A percentile compares a stretch with the other conserved stretches of the same genome.
Evolutionary conservation across 768 basidiomycete species (phyloP).

Genomic region (Lactarius hatsudake): DNA sequence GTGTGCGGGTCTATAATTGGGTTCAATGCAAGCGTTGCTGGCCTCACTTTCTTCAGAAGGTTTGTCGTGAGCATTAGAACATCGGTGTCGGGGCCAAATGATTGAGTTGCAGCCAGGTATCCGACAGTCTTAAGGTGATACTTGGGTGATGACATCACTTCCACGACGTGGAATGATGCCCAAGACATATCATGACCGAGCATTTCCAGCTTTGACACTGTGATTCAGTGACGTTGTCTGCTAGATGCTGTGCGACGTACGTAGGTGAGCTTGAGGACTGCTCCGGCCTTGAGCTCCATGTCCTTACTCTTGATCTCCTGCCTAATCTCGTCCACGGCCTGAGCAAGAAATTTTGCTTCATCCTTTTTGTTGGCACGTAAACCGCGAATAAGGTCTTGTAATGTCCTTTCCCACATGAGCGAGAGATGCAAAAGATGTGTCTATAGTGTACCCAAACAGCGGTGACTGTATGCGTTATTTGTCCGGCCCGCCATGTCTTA

Average conservation of each 20-base stretch:
- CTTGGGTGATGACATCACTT: slow-evolving; percentile 94
- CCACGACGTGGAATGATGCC: slow-evolving; percentile 96
- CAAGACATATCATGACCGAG: slow-evolving; percentile 91
- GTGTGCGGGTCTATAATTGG: slow-evolving; percentile 25
- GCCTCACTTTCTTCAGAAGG: slow-evolving; percentile 82
- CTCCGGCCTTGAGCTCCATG: slow-evolving; percentile 95
- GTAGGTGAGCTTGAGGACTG: slow-evolving; percentile 94
- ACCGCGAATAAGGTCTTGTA: slow-evolving; percentile 93
- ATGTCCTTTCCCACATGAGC: slow-evolving; percentile 91
- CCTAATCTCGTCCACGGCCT: slow-evolving; percentile 92
- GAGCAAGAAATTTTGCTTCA: slow-evolving; percentile 87
- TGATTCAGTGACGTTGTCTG: slow-evolving; percentile 18
- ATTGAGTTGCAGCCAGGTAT: slow-evolving; percentile 89
- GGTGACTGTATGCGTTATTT: background rate
- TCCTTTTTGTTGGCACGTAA: slow-evolving; percentile 94
- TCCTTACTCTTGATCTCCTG: slow-evolving; percentile 89
- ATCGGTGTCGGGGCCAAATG: slow-evolving; percentile 92
- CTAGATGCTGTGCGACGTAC: slow-evolving; percentile 50
- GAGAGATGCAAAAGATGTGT: slow-evolving; percentile 26
- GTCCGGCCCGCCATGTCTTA: background rate
- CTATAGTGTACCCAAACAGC: background rate
- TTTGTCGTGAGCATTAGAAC: slow-evolving; percentile 98
- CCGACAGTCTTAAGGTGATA: slow-evolving; percentile 93
- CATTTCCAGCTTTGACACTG: slow-evolving; percentile 84
- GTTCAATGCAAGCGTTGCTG: background rate